Evolutionary conservation across 192 early-diverging fungal genomes (phyloP), one percentile per base, ranked within the genome.

Genomic region (Phlyctochytrium planicorne): DNA sequence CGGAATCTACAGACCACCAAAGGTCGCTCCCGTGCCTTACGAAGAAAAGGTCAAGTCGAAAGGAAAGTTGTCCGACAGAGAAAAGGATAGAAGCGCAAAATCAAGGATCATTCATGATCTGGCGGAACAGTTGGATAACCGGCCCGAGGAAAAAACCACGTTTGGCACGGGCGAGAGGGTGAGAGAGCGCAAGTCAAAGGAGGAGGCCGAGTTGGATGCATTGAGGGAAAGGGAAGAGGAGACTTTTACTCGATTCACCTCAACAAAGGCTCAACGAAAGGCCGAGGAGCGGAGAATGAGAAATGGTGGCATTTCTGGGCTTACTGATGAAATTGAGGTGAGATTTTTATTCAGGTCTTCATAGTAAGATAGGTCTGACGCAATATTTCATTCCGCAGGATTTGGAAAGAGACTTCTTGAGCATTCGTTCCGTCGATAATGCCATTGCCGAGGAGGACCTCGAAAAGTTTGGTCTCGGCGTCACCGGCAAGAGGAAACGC

Each of bases 41-140:
- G 91, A 96, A 36, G 93, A 92, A 62, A 87, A 89, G 50, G 70
- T 68, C 56, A 56, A 50, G 2, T 67, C 74, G 4, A 91, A 90
- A 72, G 82, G 89, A 55, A 82, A 82, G 60, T 79, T 87, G 37
- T 81, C 90, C 66, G 76, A 81, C 60, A 84, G 89, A 27, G 60
- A 88, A 63, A 73, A 80, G 68, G 85, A 88, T 29, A 81, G 84
- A 66, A 91, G 92, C 4, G 82, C 92, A 12, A 82, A 88, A 59
- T 95, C 95, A 2, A 83, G 92, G 16, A 77, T 98, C 52, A 87
- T 96, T 61, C 87, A 87, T 60, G 95, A 98, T 65, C 69, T 98
- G 20, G 82, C 88, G 72, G 70, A 77, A 14, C 91, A 96, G 74
- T 91, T 90, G 72, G 93, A 92, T 60, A 89, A 94, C 72, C 10